phyloP scores from a whole-genome alignment of 2,329 filamentous ascomycete genomes.

The Cadophora sp. region DNA sequence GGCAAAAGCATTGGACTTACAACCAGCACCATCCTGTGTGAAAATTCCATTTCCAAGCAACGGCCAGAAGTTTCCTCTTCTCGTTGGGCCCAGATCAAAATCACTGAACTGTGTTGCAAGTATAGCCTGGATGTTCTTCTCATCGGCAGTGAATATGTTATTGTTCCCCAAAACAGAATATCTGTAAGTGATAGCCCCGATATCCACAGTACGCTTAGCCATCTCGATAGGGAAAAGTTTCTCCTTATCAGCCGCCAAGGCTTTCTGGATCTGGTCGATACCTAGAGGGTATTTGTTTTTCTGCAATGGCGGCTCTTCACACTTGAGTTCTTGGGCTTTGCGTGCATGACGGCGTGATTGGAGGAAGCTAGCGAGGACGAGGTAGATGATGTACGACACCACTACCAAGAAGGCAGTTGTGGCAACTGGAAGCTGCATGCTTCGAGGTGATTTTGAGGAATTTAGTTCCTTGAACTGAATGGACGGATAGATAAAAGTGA shows the following conservation, averaged over 20 bases:
- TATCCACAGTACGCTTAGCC: constrained; percentile 45
- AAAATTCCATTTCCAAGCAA: constrained; percentile 44
- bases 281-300: constrained; percentile 38
- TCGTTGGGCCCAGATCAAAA: constrained; percentile 60
- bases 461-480: neutral
- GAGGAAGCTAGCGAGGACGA: constrained; percentile 26
- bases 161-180: constrained; percentile 34
- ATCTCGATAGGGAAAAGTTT: constrained; percentile 37
- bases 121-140: constrained; percentile 60
- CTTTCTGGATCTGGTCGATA: constrained; percentile 37
- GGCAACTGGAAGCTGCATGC: constrained; percentile 15
- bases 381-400: constrained; percentile 33
- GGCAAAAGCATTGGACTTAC: constrained; percentile 2
- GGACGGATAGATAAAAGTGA: neutral
- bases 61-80: constrained; percentile 55
- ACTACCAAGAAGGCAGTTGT: constrained; percentile 10
- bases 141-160: constrained; percentile 37
- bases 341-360: constrained; percentile 30
- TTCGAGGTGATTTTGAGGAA: neutral
- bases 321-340: constrained; percentile 38
- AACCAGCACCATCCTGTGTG: constrained; percentile 41
- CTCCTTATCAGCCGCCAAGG: constrained; percentile 34
- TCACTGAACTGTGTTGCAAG: constrained; percentile 59
- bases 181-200: constrained; percentile 41
- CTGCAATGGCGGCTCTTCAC: constrained; percentile 35